These are phyloP conservation scores for Boehmeria nivea DNA, from an alignment of 306 rosid species.

Conservation along the genomic window DNA sequence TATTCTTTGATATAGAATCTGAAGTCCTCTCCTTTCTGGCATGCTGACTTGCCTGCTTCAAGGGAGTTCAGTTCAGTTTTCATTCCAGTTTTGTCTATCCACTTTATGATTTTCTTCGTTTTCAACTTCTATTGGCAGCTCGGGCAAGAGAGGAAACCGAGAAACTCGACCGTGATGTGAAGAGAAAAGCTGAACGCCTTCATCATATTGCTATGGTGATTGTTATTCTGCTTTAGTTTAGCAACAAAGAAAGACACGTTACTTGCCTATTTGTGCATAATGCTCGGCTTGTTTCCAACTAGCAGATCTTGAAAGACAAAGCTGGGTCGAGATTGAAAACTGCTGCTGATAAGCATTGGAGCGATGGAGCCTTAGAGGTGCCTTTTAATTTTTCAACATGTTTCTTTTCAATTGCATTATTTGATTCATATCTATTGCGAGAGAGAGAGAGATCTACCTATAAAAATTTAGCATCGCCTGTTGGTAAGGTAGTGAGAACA, in stretches of 20 bases:
- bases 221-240: conserved; percentile 14
- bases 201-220: conserved; percentile 66
- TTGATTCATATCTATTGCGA: no score
- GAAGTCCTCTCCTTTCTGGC: no score
- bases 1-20: no score
- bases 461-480: no score
- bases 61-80: no score
- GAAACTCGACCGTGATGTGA: conserved; percentile 72
- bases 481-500: no score
- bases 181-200: conserved; percentile 72
- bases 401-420: conserved; percentile 4
- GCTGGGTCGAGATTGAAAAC: conserved; percentile 74
- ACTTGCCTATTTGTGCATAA: conserved; percentile 8
- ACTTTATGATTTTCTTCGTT: conserved; percentile 9
- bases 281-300: conserved; percentile 12
- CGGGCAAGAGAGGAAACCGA: conserved; percentile 83
- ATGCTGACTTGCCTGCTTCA: no score
- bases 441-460: no score
- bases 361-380: conserved; percentile 98
- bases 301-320: conserved; percentile 69
- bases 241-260: conserved; percentile 17
- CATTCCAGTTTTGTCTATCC: not conserved
- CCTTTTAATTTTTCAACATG: conserved; percentile 13
- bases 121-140: conserved; percentile 44
- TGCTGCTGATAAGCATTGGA: conserved; percentile 96